Evolutionary conservation across 345 rosid species (phyloP).

Genomic region (Hypericum perforatum): DNA sequence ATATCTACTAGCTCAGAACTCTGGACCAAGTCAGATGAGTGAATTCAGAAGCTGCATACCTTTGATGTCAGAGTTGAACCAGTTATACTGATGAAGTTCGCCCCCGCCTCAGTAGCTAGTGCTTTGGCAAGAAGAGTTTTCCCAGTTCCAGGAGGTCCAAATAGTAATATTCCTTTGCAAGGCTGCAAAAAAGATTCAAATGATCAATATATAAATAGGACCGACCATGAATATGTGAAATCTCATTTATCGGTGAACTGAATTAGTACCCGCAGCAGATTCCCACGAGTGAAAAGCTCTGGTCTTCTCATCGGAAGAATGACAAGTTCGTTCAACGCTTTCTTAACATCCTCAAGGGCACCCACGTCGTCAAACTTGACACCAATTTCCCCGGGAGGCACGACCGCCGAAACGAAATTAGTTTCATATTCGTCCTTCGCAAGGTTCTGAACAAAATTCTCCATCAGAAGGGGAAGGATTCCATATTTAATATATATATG

Average conservation of each 20-base stretch:
- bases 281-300: conserved; percentile 82
- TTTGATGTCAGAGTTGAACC: conserved; percentile 96
- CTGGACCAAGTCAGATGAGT: too few relatives aligned
- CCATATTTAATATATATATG: conserved; percentile 2
- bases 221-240: too few relatives aligned
- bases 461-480: conserved; percentile 11
- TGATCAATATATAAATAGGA: neutral
- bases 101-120: conserved; percentile 95
- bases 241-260: neutral
- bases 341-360: conserved; percentile 95
- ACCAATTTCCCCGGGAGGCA: conserved; percentile 90
- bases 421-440: conserved; percentile 89
- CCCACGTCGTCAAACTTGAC: conserved; percentile 89
- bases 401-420: conserved; percentile 84
- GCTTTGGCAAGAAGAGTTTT: conserved; percentile 96
- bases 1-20: too few relatives aligned
- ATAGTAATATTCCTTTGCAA: conserved; percentile 93
- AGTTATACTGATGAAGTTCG: conserved; percentile 93
- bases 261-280: conserved; percentile 66
- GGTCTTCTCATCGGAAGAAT: conserved; percentile 99
- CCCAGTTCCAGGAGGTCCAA: conserved; percentile 99
- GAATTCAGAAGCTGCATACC: conserved; percentile 27
- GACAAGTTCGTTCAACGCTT: conserved; percentile 84
- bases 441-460: conserved; percentile 44
- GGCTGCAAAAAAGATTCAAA: conserved; percentile 43